Conservation (phyloP, 805 yeast species). For the Saturnispora besseyi region DNA sequence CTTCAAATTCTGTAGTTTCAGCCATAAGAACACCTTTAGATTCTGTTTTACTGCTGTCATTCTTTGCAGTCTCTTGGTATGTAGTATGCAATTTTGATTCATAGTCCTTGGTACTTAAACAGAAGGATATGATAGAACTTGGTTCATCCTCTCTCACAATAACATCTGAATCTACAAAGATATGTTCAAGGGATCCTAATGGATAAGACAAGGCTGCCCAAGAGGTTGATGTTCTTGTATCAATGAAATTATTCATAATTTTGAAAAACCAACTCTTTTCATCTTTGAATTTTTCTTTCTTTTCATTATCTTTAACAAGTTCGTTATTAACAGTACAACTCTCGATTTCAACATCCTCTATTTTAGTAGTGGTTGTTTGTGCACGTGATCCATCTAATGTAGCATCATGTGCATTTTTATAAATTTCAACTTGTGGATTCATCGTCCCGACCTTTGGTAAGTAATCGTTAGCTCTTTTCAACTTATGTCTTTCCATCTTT, state of each 20-base stretch:
- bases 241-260: constrained; percentile 89
- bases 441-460: constrained; percentile 69
- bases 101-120: constrained; percentile 80
- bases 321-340: background rate
- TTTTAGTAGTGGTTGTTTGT: background rate
- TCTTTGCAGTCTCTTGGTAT: background rate
- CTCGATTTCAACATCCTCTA: background rate
- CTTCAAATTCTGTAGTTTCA: background rate
- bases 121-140: constrained; percentile 86
- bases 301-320: constrained; percentile 5
- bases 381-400: constrained; percentile 6
- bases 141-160: constrained; percentile 96
- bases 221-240: constrained; percentile 87
- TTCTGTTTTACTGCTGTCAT: background rate
- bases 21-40: background rate
- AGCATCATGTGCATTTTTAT: constrained; percentile 81
- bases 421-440: constrained; percentile 85
- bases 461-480: constrained; percentile 42
- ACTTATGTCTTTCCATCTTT: constrained; percentile 49
- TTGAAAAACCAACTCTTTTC: constrained; percentile 76
- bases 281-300: constrained; percentile 4
- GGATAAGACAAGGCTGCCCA: constrained; percentile 94
- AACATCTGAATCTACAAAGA: constrained; percentile 88
- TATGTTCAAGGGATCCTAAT: constrained; percentile 69
- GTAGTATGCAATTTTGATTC: constrained; percentile 25